A percentile compares a stretch with the other conserved stretches of the same genome.
Conservation (phyloP, 139 green algal genomes). For the Asterochloris sp. region DNA sequence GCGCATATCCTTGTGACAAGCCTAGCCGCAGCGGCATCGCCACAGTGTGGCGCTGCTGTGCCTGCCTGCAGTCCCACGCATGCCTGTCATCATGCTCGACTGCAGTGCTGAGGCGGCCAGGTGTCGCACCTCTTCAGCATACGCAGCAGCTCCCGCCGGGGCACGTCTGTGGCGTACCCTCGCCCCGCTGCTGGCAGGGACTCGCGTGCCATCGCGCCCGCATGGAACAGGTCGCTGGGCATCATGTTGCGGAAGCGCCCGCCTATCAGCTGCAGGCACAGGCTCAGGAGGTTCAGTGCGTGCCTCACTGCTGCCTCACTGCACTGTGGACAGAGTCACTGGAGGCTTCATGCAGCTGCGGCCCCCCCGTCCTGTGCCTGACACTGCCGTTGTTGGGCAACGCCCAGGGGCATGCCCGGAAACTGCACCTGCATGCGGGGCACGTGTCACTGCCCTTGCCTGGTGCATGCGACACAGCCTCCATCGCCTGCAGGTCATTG, state of each 20-base stretch:
- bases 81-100: no score
- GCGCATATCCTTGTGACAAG: no score
- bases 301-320: no score
- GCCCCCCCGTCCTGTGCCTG: neutral
- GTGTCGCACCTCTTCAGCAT: constrained; percentile 32
- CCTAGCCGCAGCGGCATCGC: no score
- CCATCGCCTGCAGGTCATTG: neutral
- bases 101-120: no score
- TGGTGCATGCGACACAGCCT: neutral
- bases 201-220: constrained; percentile 55
- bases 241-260: constrained; percentile 61
- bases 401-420: neutral
- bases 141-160: constrained; percentile 38
- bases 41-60: no score
- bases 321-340: neutral
- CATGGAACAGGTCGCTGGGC: constrained; percentile 62
- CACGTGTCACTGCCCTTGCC: neutral
- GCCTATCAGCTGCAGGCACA: constrained; percentile 40
- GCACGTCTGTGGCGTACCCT: constrained; percentile 42
- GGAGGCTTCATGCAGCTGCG: neutral
- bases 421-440: neutral
- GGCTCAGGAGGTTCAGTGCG: neutral
- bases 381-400: neutral
- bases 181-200: constrained; percentile 51
- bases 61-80: no score